Base-by-base conservation (phyloP, 306 rosid species). In the Myrica gale region DNA sequence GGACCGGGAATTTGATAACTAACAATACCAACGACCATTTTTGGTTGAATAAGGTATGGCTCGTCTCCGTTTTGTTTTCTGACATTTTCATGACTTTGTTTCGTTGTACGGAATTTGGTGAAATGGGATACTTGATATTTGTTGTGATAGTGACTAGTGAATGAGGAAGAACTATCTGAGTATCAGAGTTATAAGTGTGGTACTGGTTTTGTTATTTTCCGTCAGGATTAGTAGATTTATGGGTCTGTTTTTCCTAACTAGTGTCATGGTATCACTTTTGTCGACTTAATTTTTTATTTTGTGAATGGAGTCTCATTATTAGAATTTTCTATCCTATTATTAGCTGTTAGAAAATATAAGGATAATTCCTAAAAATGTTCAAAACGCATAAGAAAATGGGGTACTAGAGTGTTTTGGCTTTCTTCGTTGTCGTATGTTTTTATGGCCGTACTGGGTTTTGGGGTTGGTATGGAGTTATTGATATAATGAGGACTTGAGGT, bases 1-100 rank as follows among this genome's bases (percentile, higher is more conserved):
- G 99, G 97, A 95, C 99, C 10, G 99, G 99, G 45, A 95, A 95
- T 68, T 82, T 95, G 87, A 90, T 95, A 87, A 95, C 97, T 13
- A 95, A 95, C 88, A 90, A 83, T 82, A 92, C 86, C 66, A 90
- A 92, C 1, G 99, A 95, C 11, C 99, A 95, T 78, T 92, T 95
- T 74, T 95, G 99, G 99, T 68, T 95, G 84, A 95, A 95, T 66
- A 97, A 95, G 98, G 97, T 93, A 85, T 73, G 19, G 9, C 0
- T 3, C 46, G 6, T 10, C 12, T 43, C 23, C 62, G 6, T n/a
- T 54, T 60, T 7, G 5, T 67, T 20, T 3, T 56, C 37, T 73
- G 45, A 48, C 6, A 9, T 61, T 44, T 20, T 5, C 2, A 60
- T 39, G 32, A 39, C 10, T 45, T 41, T 39, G 9, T 54, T 54